Conservation (phyloP, 2,329 filamentous ascomycete species). For the Aureobasidium sp. region DNA sequence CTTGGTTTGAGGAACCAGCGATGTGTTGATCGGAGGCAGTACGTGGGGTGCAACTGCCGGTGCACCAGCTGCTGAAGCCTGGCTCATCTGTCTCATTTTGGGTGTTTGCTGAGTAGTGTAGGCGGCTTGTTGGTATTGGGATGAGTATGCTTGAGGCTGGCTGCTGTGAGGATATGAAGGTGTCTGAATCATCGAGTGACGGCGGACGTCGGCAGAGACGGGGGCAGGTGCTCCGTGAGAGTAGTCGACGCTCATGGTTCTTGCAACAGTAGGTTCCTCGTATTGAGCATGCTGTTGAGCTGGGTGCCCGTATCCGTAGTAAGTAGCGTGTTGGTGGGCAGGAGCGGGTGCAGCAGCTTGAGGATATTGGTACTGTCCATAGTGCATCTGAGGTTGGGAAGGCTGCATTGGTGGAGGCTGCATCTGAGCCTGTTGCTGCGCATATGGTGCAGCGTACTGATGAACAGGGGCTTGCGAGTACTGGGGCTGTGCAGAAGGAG, state of each 20-base stretch:
- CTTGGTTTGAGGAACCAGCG: constrained; percentile 25
- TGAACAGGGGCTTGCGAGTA: constrained; percentile 24
- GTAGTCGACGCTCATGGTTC: constrained; percentile 34
- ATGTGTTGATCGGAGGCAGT: constrained; percentile 36
- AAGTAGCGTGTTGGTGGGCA: constrained; percentile 23
- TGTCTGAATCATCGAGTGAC: constrained; percentile 32
- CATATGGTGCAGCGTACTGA: constrained; percentile 13
- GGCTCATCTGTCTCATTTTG: constrained; percentile 17
- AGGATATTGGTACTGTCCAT: constrained; percentile 20
- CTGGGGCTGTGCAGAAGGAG: constrained; percentile 29
- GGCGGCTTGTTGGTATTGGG: constrained; percentile 26
- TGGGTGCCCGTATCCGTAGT: constrained; percentile 32
- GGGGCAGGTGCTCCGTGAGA: constrained; percentile 17
- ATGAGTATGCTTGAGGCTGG: constrained; percentile 24
- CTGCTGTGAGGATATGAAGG: constrained; percentile 21
- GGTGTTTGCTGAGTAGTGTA: constrained; percentile 20
- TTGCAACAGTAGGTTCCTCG: constrained; percentile 26
- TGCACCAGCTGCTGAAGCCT: constrained; percentile 11
- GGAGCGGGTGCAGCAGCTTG: constrained; percentile 20
- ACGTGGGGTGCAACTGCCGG: constrained; percentile 21
- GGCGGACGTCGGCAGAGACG: constrained; percentile 29
- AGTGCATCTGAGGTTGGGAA: constrained; percentile 20
- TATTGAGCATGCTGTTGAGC: constrained; percentile 29
- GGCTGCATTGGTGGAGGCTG: constrained; percentile 15
- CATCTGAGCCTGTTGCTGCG: constrained; percentile 4